A percentile compares a stretch with the other conserved stretches of the same genome.
These are phyloP conservation scores for Globisporangium nodosum DNA, from an alignment of 352 stramenopile species.

Conservation along the genomic window DNA sequence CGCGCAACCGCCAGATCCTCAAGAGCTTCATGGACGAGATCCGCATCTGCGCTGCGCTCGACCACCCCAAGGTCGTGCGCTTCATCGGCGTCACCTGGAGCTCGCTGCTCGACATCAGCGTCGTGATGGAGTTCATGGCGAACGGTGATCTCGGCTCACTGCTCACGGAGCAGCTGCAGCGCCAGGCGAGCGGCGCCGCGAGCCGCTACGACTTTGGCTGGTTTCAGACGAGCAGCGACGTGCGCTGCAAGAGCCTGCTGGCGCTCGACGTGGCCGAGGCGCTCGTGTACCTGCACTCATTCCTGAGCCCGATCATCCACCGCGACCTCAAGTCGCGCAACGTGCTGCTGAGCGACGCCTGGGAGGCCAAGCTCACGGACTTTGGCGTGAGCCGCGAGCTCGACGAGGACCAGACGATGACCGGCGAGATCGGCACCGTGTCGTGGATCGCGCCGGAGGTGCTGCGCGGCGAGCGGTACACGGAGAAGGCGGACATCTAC, in stretches of 20 bases:
- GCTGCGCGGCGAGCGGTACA: conserved; percentile 22
- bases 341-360: conserved; percentile 43
- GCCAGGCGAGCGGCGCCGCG: conserved; percentile 6
- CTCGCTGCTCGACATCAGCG: conserved; percentile 36
- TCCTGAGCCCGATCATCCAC: conserved; percentile 65
- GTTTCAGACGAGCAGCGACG: conserved; percentile 5
- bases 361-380: conserved; percentile 20
- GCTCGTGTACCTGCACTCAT: conserved; percentile 49
- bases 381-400: conserved; percentile 21
- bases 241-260: conserved; percentile 29
- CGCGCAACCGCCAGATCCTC: conserved; percentile 19
- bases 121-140: conserved; percentile 46
- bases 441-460: conserved; percentile 29
- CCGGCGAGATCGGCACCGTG: conserved; percentile 30
- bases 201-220: conserved; percentile 6
- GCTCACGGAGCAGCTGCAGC: conserved; percentile 18
- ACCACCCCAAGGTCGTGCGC: conserved; percentile 44
- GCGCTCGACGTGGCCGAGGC: conserved; percentile 45
- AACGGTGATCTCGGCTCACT: conserved; percentile 37
- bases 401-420: conserved; percentile 26
- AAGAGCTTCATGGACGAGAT: conserved; percentile 62
- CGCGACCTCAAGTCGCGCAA: conserved; percentile 83
- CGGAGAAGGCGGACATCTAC: conserved; percentile 25
- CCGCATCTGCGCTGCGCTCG: conserved; percentile 46
- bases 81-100: conserved; percentile 57